Base-by-base conservation (phyloP, 2,329 filamentous ascomycete species). In the Xylariaceae sp. region DNA sequence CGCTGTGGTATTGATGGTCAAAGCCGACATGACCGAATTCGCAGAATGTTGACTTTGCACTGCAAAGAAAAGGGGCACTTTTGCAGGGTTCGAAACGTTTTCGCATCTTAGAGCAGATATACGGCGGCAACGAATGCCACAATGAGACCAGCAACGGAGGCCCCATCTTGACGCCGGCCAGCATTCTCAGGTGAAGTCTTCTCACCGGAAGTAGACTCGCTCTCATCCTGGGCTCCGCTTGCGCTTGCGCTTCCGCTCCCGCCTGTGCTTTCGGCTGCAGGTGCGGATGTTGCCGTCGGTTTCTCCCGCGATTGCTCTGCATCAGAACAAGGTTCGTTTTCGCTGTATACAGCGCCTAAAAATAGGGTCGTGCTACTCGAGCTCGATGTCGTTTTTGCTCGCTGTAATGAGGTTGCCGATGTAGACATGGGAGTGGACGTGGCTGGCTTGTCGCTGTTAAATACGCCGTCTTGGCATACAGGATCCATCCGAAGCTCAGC, bases 401-500 rank as follows among this genome's bases (percentile, higher is more conserved):
- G 51, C 7, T 55, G 34, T 11, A 59, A 57, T 49, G 52, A 57
- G 11, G 59, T 61, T 3, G 53, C 51, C 34, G 57, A 44, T 6
- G 55, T 58, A 6, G 59, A 34, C 13, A 10, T 34, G n/a, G 58
- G 44, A 35, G 53, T 56, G 35, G 59, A 60, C 50, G 63, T 59
- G 8, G 56, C 79, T 5, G 89, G 88, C 64, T 81, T 80, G 17
- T 76, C 80, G 64, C 79, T 75, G 51, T 78, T 78, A 68, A 90
- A 74, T 15, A 78, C 54, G 64, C 82, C 74, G 67, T 79, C 68
- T 66, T 86, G 79, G 73, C 84, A 92, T 62, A 90, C 88, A 23
- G 89, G 89, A 73, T 92, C 92, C 81, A 86, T 88, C 57, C 85
- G 88, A 55, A 92, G 78, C 76, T 90, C 92, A 67, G 90, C 80